Conservation (phyloP, 1,284 basidiomycete genomes). For the Cutaneotrichosporon cavernicola region DNA sequence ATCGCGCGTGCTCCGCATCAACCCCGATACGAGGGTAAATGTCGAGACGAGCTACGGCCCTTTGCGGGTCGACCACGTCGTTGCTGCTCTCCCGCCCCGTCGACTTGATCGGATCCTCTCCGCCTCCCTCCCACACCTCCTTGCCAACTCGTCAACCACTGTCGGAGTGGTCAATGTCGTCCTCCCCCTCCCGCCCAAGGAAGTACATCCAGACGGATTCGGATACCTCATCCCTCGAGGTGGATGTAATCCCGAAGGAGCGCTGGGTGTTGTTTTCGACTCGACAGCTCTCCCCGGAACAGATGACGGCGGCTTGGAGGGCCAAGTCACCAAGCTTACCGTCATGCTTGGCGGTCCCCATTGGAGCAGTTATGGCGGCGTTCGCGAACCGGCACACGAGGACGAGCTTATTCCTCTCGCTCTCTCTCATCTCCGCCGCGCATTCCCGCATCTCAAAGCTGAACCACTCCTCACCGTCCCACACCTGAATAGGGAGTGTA, state of each 20-base stretch:
- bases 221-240: slow-evolving; percentile 88
- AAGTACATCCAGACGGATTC: slow-evolving; percentile 74
- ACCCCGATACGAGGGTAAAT: slow-evolving; percentile 7
- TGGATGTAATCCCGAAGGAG: slow-evolving; percentile 49
- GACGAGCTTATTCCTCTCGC: slow-evolving; percentile 44
- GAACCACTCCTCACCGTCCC: slow-evolving; percentile 58
- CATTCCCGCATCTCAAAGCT: slow-evolving; percentile 56
- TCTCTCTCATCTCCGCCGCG: slow-evolving; percentile 55
- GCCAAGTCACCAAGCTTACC: slow-evolving; percentile 65
- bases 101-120: slow-evolving; percentile 35
- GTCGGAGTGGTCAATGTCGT: slow-evolving; percentile 70
- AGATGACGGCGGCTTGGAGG: slow-evolving; percentile 43
- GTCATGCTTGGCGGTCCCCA: slow-evolving; percentile 89
- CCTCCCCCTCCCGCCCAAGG: slow-evolving; percentile 57
- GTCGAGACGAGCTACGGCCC: slow-evolving; percentile 8
- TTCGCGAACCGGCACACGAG: slow-evolving; percentile 19
- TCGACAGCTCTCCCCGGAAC: slow-evolving; percentile 70
- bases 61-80: slow-evolving; percentile 25
- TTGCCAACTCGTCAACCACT: slow-evolving; percentile 53
- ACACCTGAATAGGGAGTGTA: slow-evolving; percentile 68
- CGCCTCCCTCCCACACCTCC: slow-evolving; percentile 57
- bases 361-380: slow-evolving; percentile 51
- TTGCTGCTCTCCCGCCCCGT: slow-evolving; percentile 35
- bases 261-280: slow-evolving; percentile 82
- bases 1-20: slow-evolving; percentile 46